Evolutionary conservation across 2,329 filamentous ascomycete species (phyloP).

Genomic region (Monosporascus sp.): DNA sequence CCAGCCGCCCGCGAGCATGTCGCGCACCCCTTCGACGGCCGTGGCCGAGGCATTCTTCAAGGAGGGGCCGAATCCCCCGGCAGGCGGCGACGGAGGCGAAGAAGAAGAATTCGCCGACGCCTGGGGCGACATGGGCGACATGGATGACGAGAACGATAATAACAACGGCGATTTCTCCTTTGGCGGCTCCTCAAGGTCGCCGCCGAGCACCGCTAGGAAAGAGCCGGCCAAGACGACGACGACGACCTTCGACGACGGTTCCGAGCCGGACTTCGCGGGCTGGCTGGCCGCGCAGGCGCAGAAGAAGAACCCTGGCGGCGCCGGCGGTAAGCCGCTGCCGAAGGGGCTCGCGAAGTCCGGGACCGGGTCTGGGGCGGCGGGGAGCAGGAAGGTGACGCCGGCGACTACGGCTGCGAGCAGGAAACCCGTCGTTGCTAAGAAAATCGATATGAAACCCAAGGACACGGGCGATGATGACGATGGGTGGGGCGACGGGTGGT

Average conservation of each 20-base stretch:
- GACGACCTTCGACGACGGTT: slow-evolving; percentile 70
- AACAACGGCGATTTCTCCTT: slow-evolving; percentile 37
- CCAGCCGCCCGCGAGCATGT: slow-evolving; percentile 35
- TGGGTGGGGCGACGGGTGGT: slow-evolving; percentile 65
- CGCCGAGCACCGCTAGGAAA: slow-evolving; percentile 24
- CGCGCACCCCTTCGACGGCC: slow-evolving; percentile 43
- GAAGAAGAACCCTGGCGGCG: slow-evolving; percentile 47
- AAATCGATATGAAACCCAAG: slow-evolving; percentile 65
- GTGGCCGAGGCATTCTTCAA: slow-evolving; percentile 34
- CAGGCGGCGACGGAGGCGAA: slow-evolving; percentile 21
- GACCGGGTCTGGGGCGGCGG: slow-evolving; percentile 1
- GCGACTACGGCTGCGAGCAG: slow-evolving; percentile 32
- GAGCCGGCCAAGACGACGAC: slow-evolving; percentile 28
- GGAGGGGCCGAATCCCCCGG: slow-evolving; percentile 39
- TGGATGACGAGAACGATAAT: slow-evolving; percentile 47
- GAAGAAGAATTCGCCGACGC: slow-evolving; percentile 59
- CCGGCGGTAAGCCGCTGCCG: slow-evolving; percentile 60
- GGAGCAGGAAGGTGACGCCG: slow-evolving; percentile 32
- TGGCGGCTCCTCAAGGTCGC: slow-evolving; percentile 25
- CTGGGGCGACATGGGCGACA: slow-evolving; percentile 65
- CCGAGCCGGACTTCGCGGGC: slow-evolving; percentile 91
- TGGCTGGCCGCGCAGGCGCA: slow-evolving; percentile 86
- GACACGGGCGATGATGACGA: slow-evolving; percentile 51
- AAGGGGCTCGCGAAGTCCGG: slow-evolving; percentile 71
- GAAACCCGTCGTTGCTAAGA: slow-evolving; percentile 52